Evolutionary conservation across 345 rosid species (phyloP).

Genomic region (Populus simonii): DNA sequence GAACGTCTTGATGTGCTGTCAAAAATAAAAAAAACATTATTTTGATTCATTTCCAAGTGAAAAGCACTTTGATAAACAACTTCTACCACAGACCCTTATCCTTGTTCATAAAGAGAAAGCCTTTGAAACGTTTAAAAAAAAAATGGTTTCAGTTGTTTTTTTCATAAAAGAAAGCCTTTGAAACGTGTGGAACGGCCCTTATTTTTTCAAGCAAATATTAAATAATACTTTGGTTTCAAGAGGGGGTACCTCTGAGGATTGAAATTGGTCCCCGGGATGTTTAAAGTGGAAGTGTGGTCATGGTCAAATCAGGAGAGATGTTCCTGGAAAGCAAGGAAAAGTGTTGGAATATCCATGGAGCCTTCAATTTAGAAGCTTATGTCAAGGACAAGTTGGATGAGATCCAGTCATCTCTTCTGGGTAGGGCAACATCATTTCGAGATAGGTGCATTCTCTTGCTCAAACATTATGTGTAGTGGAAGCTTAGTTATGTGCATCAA

Average conservation of each 20-base stretch:
- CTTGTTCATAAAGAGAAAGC: not conserved
- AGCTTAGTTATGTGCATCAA: not conserved
- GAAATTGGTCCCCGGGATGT: slow-evolving; percentile 98
- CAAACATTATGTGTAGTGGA: not conserved
- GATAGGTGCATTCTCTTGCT: slow-evolving; percentile 54
- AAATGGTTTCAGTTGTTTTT: too few relatives aligned
- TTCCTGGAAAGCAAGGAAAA: slow-evolving; percentile 92
- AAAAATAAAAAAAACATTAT: too few relatives aligned
- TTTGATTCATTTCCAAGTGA: too few relatives aligned
- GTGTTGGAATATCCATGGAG: slow-evolving; percentile 88
- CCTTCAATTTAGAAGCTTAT: slow-evolving; percentile 59
- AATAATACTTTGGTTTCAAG: slow-evolving; percentile 16
- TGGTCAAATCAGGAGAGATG: slow-evolving; percentile 66
- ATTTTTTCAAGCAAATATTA: not conserved
- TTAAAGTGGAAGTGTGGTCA: slow-evolving; percentile 70
- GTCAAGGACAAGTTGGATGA: slow-evolving; percentile 89
- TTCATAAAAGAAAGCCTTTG: not conserved
- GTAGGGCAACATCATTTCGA: slow-evolving; percentile 60
- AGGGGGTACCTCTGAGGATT: slow-evolving; percentile 87
- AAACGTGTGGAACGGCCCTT: not conserved
- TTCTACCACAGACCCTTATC: too few relatives aligned
- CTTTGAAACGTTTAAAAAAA: not conserved
- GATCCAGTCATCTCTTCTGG: slow-evolving; percentile 77
- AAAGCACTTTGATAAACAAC: too few relatives aligned
- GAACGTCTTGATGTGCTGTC: too few relatives aligned